phyloP scores from a whole-genome alignment of 306 rosid species.

The Myrica gale region DNA sequence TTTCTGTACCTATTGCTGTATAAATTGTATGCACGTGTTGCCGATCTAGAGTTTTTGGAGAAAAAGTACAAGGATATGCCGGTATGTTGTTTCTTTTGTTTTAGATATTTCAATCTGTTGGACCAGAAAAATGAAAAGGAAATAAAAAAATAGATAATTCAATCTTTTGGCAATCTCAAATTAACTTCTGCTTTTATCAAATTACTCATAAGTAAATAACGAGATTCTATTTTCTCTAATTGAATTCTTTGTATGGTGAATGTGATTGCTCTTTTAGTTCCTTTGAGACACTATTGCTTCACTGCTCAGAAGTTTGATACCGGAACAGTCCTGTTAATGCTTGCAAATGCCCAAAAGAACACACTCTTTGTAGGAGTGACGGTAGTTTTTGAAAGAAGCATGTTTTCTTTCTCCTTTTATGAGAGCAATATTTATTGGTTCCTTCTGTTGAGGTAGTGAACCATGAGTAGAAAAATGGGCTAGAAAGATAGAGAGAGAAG shows the following conservation, averaged over 20 bases:
- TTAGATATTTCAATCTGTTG: conserved; percentile 23
- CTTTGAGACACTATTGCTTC: background rate
- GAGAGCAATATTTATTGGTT: background rate
- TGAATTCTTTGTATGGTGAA: background rate
- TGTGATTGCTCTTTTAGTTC: background rate
- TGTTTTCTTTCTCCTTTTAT: background rate
- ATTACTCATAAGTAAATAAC: background rate
- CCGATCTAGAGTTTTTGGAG: conserved; percentile 92
- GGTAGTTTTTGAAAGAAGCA: background rate
- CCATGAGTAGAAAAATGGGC: background rate
- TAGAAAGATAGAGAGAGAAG: background rate
- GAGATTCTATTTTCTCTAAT: background rate
- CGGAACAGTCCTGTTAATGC: background rate
- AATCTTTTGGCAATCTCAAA: conserved; percentile 22
- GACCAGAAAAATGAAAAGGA: background rate
- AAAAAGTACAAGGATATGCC: conserved; percentile 88
- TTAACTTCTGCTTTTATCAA: conserved; percentile 20
- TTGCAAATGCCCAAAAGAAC: background rate
- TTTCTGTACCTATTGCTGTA: conserved; percentile 96
- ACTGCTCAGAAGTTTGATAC: background rate
- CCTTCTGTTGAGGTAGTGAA: background rate
- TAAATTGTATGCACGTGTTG: conserved; percentile 95
- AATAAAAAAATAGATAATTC: conserved; percentile 3
- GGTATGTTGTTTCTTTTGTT: conserved; percentile 44
- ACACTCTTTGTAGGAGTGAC: background rate